These are phyloP conservation scores for Boehmeria nivea DNA, from an alignment of 306 rosid genomes.

Conservation along the genomic window DNA sequence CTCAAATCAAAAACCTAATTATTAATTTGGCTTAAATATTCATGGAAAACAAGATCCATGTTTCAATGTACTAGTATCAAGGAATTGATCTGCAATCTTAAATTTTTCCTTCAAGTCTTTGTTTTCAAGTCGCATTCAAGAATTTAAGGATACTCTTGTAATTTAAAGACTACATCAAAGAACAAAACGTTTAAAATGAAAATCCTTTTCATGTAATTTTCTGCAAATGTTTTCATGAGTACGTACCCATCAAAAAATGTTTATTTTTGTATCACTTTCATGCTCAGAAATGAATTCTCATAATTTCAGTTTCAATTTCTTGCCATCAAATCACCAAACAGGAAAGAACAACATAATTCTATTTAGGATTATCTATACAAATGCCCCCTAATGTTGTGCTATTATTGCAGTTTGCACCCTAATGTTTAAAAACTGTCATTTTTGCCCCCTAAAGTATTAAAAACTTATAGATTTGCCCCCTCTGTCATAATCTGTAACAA, in stretches of 20 bases:
- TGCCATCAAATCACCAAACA: background rate
- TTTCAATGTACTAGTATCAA: background rate
- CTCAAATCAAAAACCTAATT: too few species aligned
- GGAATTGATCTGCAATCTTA: background rate
- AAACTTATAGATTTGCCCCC: too few species aligned
- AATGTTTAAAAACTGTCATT: too few species aligned
- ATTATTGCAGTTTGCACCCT: too few species aligned
- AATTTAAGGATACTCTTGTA: background rate
- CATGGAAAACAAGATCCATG: background rate
- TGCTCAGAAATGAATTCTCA: background rate
- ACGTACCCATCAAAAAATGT: background rate
- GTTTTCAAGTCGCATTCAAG: background rate
- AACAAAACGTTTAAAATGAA: background rate
- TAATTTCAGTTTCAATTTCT: background rate
- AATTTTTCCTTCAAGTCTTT: background rate
- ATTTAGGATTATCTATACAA: too few species aligned
- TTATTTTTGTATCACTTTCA: constrained; percentile 1
- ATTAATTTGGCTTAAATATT: background rate
- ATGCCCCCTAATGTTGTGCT: too few species aligned
- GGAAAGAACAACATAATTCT: background rate
- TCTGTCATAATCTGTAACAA: too few species aligned
- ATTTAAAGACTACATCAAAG: background rate
- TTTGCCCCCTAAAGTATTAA: too few species aligned
- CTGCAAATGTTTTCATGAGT: background rate
- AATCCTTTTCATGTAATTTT: background rate